These are phyloP conservation scores for Dillenia suffruticosa DNA, from an alignment of 164 flowering plant species.

Conservation along the genomic window DNA sequence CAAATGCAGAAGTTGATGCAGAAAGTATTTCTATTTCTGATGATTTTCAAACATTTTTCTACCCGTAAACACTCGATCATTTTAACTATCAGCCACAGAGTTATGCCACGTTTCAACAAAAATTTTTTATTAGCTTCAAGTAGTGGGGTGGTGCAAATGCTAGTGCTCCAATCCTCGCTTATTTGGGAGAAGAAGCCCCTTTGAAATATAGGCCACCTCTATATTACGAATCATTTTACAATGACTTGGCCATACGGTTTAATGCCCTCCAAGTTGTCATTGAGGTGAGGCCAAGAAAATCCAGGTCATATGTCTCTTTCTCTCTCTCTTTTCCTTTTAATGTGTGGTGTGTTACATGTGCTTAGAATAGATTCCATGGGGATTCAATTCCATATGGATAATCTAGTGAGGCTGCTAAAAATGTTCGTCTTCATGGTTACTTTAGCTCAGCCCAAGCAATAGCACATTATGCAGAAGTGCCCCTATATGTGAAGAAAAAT, in stretches of 20 bases:
- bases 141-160: slow-evolving; percentile 30
- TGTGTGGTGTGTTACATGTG: too few relatives aligned
- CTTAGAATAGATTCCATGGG: slow-evolving; percentile 71
- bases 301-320: too few relatives aligned
- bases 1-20: too few relatives aligned
- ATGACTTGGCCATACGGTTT: slow-evolving; percentile 15
- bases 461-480: slow-evolving; percentile 61
- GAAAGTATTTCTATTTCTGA: not conserved
- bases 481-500: slow-evolving; percentile 38
- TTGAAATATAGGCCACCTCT: not conserved
- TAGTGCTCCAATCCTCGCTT: slow-evolving; percentile 29
- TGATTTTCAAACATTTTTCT: slow-evolving; percentile 11
- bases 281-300: slow-evolving; percentile 13
- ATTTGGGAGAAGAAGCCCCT: slow-evolving; percentile 16
- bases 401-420: slow-evolving; percentile 28
- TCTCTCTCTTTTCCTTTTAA: too few relatives aligned
- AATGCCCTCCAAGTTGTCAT: slow-evolving; percentile 16
- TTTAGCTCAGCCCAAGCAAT: slow-evolving; percentile 75
- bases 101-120: slow-evolving; percentile 23
- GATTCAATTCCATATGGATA: slow-evolving; percentile 50
- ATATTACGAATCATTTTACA: not conserved
- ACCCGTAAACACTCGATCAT: slow-evolving; percentile 27
- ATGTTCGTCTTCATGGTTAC: slow-evolving; percentile 50
- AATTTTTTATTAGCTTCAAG: slow-evolving; percentile 16
- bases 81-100: too few relatives aligned